Conservation (phyloP, 352 stramenopile species). For the Globisporangium takayamanum region DNA sequence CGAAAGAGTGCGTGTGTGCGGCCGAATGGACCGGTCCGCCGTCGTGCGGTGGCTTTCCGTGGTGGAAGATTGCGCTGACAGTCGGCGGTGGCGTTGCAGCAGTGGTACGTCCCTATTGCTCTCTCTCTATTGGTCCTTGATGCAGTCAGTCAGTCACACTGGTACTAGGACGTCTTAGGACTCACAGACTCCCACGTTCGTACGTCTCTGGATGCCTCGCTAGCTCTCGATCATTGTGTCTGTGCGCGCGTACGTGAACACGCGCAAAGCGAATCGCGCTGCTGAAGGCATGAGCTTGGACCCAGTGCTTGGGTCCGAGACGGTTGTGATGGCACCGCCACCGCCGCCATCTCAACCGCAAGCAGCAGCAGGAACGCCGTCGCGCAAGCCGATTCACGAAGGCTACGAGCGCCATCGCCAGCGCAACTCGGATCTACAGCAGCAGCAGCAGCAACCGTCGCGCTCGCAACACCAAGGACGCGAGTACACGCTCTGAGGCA, state of each 20-base stretch:
- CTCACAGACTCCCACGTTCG: too few species aligned
- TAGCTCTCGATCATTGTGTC: conserved; percentile 32
- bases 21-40: conserved; percentile 37
- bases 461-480: neutral
- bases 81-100: conserved; percentile 35
- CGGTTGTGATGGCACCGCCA: conserved; percentile 3
- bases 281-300: neutral
- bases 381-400: conserved; percentile 6
- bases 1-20: conserved; percentile 30
- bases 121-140: neutral
- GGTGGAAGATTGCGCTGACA: conserved; percentile 41
- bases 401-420: conserved; percentile 5
- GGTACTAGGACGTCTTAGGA: neutral
- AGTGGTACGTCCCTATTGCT: conserved; percentile 15
- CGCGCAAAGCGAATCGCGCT: conserved; percentile 13
- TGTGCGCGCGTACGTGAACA: conserved; percentile 23
- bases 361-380: neutral
- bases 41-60: conserved; percentile 27
- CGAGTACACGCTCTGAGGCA: neutral
- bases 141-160: neutral
- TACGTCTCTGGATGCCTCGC: neutral
- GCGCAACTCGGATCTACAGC: too few species aligned
- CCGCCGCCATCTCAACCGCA: neutral
- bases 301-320: conserved; percentile 1
- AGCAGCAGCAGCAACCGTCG: neutral